Evolutionary conservation across 106 monocot genomes (phyloP).

Genomic region (Acorus calamus): DNA sequence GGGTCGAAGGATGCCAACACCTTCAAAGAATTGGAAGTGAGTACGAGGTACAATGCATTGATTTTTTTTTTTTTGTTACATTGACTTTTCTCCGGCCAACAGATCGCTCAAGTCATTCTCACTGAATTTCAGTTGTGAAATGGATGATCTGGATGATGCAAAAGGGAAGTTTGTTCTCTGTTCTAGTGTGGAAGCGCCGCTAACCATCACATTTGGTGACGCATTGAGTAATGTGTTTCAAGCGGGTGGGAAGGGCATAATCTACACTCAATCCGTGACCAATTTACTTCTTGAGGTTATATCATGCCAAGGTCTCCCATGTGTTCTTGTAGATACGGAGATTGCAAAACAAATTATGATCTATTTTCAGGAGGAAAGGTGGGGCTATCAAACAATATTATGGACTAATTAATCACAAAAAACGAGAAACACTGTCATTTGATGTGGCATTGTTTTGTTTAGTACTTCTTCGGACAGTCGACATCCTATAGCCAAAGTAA

Average conservation of each 20-base stretch:
- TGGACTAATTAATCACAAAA: no score
- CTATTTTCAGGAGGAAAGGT: no score
- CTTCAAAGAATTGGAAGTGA: no score
- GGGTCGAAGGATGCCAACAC: no score
- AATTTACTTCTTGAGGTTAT: not conserved
- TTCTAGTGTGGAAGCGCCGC: not conserved
- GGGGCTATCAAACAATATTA: no score
- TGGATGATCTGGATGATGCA: slow-evolving; percentile 1
- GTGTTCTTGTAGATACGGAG: not conserved
- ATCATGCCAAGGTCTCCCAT: not conserved
- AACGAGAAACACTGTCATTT: no score
- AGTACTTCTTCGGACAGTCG: not conserved
- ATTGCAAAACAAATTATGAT: no score
- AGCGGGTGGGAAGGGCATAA: not conserved
- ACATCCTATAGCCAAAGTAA: slow-evolving; percentile 1
- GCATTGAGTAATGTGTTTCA: not conserved
- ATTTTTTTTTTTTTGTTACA: no score
- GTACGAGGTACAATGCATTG: no score
- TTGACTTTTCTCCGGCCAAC: no score
- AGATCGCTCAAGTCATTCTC: no score
- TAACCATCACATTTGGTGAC: not conserved
- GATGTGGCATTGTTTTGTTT: no score
- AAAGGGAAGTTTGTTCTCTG: slow-evolving; percentile 18
- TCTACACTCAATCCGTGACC: not conserved
- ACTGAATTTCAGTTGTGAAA: not conserved